These are phyloP conservation scores for Citrus unshiu DNA, from an alignment of 345 rosid genomes.

Conservation along the genomic window DNA sequence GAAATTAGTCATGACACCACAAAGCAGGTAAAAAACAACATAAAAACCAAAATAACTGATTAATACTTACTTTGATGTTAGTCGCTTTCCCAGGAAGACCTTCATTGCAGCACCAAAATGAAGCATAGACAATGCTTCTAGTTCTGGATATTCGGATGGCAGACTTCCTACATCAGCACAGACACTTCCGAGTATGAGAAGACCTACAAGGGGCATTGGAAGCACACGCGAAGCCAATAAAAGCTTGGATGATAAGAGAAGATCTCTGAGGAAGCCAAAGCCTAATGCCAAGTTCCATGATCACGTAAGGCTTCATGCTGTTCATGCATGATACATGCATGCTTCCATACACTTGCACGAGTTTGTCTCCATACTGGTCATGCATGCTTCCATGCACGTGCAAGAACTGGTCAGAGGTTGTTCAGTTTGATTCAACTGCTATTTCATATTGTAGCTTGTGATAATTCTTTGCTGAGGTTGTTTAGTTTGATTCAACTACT, in stretches of 20 bases:
- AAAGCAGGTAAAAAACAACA: not conserved
- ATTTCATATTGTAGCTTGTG: no score
- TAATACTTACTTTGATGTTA: conserved; percentile 76
- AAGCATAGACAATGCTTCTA: conserved; percentile 69
- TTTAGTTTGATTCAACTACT: no score
- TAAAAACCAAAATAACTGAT: not conserved
- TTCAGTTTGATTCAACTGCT: no score
- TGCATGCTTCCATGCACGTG: no score
- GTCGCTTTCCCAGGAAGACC: conserved; percentile 68
- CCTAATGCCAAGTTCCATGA: no score
- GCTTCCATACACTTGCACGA: no score
- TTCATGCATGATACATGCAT: no score
- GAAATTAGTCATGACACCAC: not conserved
- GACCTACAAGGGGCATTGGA: conserved; percentile 96
- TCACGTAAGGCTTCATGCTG: no score
- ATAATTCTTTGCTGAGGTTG: no score
- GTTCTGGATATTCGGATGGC: conserved; percentile 66
- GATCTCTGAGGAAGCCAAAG: no score
- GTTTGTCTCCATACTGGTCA: no score
- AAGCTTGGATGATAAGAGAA: conserved; percentile 64
- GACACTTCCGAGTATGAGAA: conserved; percentile 67
- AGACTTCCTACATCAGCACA: conserved; percentile 58
- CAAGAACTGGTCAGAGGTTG: no score
- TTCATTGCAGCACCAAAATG: conserved; percentile 77
- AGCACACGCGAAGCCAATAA: conserved; percentile 89